Conservation (phyloP, 257 asterid genomes). For the Jacaranda copaia region DNA sequence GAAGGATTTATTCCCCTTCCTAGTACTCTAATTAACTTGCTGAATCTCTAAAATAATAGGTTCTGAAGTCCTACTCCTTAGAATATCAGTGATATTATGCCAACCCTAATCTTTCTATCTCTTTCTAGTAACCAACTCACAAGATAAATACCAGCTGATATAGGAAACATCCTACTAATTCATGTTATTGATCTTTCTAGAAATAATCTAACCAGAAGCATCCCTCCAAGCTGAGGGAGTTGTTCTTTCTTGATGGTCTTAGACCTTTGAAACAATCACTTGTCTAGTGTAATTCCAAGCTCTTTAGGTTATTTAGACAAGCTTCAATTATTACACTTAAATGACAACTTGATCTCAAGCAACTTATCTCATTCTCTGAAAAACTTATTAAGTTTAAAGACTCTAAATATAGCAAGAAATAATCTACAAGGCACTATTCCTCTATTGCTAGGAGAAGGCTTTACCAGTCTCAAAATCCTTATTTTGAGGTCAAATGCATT, state of each 20-base stretch:
- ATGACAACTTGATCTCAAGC: conserved; percentile 52
- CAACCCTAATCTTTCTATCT: conserved; percentile 53
- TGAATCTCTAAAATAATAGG: conserved; percentile 60
- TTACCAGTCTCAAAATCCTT: conserved; percentile 50
- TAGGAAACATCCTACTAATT: conserved; percentile 50
- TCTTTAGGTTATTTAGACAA: conserved; percentile 49
- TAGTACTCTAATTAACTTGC: conserved; percentile 44
- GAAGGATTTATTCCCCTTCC: conserved; percentile 56
- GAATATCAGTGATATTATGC: conserved; percentile 48
- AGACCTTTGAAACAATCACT: conserved; percentile 50
- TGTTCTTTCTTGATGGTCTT: conserved; percentile 45
- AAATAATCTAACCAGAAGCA: conserved; percentile 51
- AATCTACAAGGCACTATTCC: conserved; percentile 44
- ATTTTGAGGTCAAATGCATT: conserved; percentile 49
- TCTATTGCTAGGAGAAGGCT: conserved; percentile 46
- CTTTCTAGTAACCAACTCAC: conserved; percentile 50
- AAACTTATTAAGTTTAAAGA: conserved; percentile 53
- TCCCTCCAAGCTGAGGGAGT: conserved; percentile 56
- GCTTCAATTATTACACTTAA: conserved; percentile 57
- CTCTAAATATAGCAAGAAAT: conserved; percentile 57
- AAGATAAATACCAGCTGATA: conserved; percentile 49
- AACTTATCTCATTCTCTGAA: conserved; percentile 46
- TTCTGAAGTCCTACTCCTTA: conserved; percentile 52
- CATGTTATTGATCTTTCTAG: conserved; percentile 53
- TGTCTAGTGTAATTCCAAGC: conserved; percentile 51